A percentile compares a stretch with the other conserved stretches of the same genome.
phyloP scores from a whole-genome alignment of 805 yeast genomes.

The Maudiozyma serrabonitensis region DNA sequence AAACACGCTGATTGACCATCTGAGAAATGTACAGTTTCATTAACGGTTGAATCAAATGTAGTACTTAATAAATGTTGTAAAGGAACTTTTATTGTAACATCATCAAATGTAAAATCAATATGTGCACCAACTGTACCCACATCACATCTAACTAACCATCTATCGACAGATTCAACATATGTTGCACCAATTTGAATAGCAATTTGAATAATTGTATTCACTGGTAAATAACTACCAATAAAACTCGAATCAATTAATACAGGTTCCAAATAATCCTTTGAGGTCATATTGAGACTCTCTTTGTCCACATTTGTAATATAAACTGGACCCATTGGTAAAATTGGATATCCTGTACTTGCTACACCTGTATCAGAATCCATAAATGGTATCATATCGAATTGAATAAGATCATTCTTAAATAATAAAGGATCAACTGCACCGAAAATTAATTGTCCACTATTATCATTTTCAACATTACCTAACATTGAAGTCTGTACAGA shows the following conservation, averaged over 20 bases:
- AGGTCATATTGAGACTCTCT: constrained; percentile 27
- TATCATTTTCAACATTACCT: constrained; percentile 3
- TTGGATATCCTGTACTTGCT: constrained; percentile 32
- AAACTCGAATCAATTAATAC: constrained; percentile 52
- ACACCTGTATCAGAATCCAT: constrained; percentile 12
- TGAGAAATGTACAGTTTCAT: constrained; percentile 37
- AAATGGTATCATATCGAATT: constrained; percentile 42
- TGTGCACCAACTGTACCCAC: constrained; percentile 40
- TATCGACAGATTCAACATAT: constrained; percentile 36
- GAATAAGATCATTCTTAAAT: constrained; percentile 38
- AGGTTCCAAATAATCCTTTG: constrained; percentile 36
- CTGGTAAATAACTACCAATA: constrained; percentile 42
- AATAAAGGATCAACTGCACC: constrained; percentile 49
- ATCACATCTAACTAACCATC: constrained; percentile 59
- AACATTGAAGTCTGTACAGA: neutral
- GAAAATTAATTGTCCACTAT: constrained; percentile 35
- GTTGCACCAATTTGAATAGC: constrained; percentile 65
- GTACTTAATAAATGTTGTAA: constrained; percentile 37
- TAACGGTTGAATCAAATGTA: constrained; percentile 27
- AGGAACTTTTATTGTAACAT: constrained; percentile 41
- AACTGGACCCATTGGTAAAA: constrained; percentile 38
- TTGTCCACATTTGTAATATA: constrained; percentile 38
- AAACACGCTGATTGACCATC: constrained; percentile 51
- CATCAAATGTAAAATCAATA: constrained; percentile 44
- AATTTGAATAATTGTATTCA: constrained; percentile 44